Evolutionary conservation across 345 rosid species (phyloP), one percentile per base, ranked within the genome.

Genomic region (Gossypium turneri): DNA sequence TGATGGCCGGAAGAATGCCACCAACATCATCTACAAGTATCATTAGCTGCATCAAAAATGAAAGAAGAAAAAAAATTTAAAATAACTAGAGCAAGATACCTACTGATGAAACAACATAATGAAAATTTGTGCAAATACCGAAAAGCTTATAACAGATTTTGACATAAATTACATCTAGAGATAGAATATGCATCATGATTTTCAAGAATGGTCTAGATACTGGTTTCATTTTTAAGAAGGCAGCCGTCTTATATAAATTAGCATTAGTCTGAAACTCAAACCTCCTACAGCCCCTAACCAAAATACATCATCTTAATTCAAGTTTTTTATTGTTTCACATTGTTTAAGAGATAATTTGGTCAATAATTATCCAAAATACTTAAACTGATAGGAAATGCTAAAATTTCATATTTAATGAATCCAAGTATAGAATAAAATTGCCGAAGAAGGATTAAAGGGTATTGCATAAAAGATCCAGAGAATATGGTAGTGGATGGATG

Each of bases 11-110:
- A 69, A 90, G n/a, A 53, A 90, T 13, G 75, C 94, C 94, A 77
- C 98, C 98, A 62, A 75, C 92, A 76, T 92, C 86, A 77, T 94
- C 97, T 73, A 92, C 98, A 13, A 94, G 77, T 73, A 94, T 90
- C 98, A 94, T 94, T 66, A 94, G 91, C 97, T 94, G 92, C 87
- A 72, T 12, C 52, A 59, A 74, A 57, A 66, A 29, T 15, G 20
- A 38, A 22, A 59, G 15, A 59, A 25, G 7, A 57, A 50, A 52
- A 79, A 2, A 61, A 22, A 45, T 7, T 12, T 24, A 24, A 25
- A 70, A 7, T 45, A 29, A 38, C 47, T 12, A 12, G 43, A 12
- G 71, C 8, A 43, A 22, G 9, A 67, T 55, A 24, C 45, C 24
- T 51, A 17, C 27, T 1, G 15, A 16, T 2, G 59, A 25, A 69